Evolutionary conservation across 208 protist genomes (phyloP).

Genomic region (Trypanosoma boissoni): DNA sequence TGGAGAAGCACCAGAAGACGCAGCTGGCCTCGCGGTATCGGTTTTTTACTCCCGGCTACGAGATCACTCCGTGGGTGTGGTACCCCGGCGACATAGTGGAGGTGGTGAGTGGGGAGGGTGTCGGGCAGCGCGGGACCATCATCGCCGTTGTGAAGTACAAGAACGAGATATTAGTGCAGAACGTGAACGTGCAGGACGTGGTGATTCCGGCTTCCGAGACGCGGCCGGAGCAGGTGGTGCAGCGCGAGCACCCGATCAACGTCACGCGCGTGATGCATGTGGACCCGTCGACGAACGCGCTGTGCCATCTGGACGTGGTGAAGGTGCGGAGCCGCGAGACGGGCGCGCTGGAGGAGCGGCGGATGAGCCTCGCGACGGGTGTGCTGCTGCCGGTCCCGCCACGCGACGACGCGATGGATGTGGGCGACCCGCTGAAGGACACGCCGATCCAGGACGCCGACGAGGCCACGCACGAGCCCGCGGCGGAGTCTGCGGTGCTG

Average conservation of each 20-base stretch:
- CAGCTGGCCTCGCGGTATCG: slow-evolving; percentile 55
- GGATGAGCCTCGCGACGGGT: slow-evolving; percentile 71
- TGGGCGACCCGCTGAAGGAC: slow-evolving; percentile 78
- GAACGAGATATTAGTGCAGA: slow-evolving; percentile 88
- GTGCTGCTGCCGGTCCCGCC: slow-evolving; percentile 78
- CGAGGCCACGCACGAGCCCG: slow-evolving; percentile 66
- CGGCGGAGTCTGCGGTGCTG: slow-evolving; percentile 66
- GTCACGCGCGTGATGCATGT: slow-evolving; percentile 71
- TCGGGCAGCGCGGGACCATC: slow-evolving; percentile 80
- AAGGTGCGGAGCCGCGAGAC: slow-evolving; percentile 82
- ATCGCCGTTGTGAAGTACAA: slow-evolving; percentile 87
- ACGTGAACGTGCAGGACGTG: slow-evolving; percentile 87
- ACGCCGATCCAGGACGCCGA: slow-evolving; percentile 84
- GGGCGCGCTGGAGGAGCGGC: slow-evolving; percentile 62
- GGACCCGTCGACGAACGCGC: slow-evolving; percentile 73
- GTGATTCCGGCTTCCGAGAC: slow-evolving; percentile 82
- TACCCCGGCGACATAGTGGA: slow-evolving; percentile 87
- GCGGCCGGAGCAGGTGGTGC: slow-evolving; percentile 81
- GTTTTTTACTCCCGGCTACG: slow-evolving; percentile 63
- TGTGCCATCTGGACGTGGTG: slow-evolving; percentile 70
- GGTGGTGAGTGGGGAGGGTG: slow-evolving; percentile 63
- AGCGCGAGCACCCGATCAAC: slow-evolving; percentile 84
- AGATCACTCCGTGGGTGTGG: slow-evolving; percentile 74
- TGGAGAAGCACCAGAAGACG: slow-evolving; percentile 63
- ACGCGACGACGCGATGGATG: slow-evolving; percentile 41